Percentiles rank a stretch among this genome's conserved stretches.
phyloP scores from a whole-genome alignment of 2,329 filamentous ascomycete genomes.

The Colletotrichum ledebouriae region DNA sequence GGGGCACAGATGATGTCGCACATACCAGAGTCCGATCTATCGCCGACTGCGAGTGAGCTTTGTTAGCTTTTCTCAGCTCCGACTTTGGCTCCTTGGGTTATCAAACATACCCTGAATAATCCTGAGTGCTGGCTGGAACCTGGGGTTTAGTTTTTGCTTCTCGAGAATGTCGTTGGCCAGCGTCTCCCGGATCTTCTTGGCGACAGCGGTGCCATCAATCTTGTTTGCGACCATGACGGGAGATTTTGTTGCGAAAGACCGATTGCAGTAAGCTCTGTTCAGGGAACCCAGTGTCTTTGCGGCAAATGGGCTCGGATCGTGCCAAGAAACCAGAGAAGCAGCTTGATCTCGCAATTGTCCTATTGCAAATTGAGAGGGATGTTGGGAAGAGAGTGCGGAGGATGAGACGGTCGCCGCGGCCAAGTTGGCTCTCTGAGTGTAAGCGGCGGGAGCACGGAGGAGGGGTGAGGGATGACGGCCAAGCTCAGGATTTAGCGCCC shows the following conservation, averaged over 20 bases:
- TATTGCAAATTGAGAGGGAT: conserved; percentile 13
- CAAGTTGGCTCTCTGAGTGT: conserved; percentile 26
- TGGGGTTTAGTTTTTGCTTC: conserved; percentile 84
- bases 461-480: conserved; percentile 33
- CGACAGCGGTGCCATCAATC: conserved; percentile 96
- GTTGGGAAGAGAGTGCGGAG: conserved; percentile 19
- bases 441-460: conserved; percentile 38
- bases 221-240: conserved; percentile 85
- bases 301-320: conserved; percentile 18
- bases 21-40: conserved; percentile 92
- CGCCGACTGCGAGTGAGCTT: conserved; percentile 74
- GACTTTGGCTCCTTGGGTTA: not conserved
- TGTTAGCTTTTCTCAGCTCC: conserved; percentile 24
- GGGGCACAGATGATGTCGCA: conserved; percentile 44
- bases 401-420: conserved; percentile 26
- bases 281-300: conserved; percentile 32
- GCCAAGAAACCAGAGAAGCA: conserved; percentile 30
- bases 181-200: conserved; percentile 88
- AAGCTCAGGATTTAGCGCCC: conserved; percentile 32
- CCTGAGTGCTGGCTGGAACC: conserved; percentile 90
- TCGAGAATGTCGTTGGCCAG: conserved; percentile 84
- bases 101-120: conserved; percentile 86
- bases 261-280: conserved; percentile 12
- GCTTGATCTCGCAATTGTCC: conserved; percentile 31
- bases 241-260: conserved; percentile 61